Base-by-base conservation (phyloP, 2,329 filamentous ascomycete genomes). In the Aspergillus nomiae region DNA sequence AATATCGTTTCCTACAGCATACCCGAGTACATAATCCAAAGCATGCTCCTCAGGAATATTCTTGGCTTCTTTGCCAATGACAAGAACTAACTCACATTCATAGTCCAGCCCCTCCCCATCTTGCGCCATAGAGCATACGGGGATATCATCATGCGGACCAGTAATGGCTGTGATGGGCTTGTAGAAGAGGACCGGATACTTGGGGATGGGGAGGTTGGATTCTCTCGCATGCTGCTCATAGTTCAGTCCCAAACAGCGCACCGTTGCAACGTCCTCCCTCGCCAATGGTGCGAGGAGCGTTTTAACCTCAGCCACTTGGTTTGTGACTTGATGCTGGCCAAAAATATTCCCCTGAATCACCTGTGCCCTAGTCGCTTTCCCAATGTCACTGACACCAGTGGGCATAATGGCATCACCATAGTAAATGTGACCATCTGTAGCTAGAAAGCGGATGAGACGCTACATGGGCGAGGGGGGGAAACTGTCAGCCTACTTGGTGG, bases 1-100 rank as follows among this genome's bases (percentile, higher is more conserved):
- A n/a, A 94, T 85, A 74, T 94, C 91, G 76, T 94, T 91, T 59
- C 90, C 90, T 38, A 91, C 85, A 2, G 88, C 83, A 73, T 93
- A 94, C 6, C 91, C 91, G 2, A 92, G 81, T 3, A 94, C 89
- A 70, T 91, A 89, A 58, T 89, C 80, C n/a, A 93, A 80, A 0
- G 91, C 91, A 26, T 86, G 77, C 1, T 82, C 81, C 77, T 91
- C 89, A 1, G 86, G 76, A 14, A 94, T 87, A 72, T 92, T 84
- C 50, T 81, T 78, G 63, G 87, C 89, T 63, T 85, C 80, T 76
- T 88, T 89, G 28, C 90, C 89, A 65, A 94, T 92, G 10, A 94
- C 82, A 43, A 87, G 83, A 16, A 92, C 89, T 8, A 94, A 83
- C 78, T 94, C 91, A 74, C 90, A 92, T 78, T 94, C 91, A 76